These are phyloP conservation scores for Trametes punicea DNA, from an alignment of 768 basidiomycete genomes.

Conservation along the genomic window DNA sequence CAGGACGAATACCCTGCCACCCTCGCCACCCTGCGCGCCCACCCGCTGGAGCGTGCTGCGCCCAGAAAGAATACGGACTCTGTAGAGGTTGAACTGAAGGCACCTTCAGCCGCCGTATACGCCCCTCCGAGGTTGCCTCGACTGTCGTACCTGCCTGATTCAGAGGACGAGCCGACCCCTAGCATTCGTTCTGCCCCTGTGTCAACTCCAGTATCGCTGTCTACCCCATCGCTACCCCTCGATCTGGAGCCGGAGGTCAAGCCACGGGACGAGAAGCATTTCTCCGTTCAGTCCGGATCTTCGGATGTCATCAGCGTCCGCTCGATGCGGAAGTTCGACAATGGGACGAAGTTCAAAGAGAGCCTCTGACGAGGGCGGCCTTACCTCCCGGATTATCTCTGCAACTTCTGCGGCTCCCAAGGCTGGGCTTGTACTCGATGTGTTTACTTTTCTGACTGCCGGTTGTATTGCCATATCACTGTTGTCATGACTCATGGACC, in stretches of 20 bases:
- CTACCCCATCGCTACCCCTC: constrained; percentile 10
- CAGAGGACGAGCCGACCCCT: neutral
- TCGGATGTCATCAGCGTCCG: constrained; percentile 5
- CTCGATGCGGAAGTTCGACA: constrained; percentile 29
- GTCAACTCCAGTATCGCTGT: constrained; percentile 12
- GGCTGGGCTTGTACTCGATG: too few relatives aligned
- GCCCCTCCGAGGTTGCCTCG: neutral
- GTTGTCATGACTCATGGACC: too few relatives aligned
- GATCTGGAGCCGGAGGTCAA: neutral
- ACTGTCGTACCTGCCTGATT: neutral
- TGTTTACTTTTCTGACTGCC: too few relatives aligned
- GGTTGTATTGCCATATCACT: too few relatives aligned
- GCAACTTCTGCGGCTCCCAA: too few relatives aligned
- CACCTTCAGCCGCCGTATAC: neutral
- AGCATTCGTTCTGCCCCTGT: neutral
- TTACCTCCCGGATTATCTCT: constrained; percentile 1
- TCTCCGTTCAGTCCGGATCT: constrained; percentile 19
- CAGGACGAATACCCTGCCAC: constrained; percentile 14
- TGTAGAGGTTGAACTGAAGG: constrained; percentile 19
- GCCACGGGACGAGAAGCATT: constrained; percentile 14
- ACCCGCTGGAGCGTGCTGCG: neutral
- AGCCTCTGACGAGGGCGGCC: neutral
- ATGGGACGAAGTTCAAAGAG: constrained; percentile 32
- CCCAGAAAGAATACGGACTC: constrained; percentile 16
- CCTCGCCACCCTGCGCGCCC: constrained; percentile 10